Percentiles rank a stretch among this genome's conserved stretches.
Conservation (phyloP, 1,139 yeast species). For the Blastobotrys apis region DNA sequence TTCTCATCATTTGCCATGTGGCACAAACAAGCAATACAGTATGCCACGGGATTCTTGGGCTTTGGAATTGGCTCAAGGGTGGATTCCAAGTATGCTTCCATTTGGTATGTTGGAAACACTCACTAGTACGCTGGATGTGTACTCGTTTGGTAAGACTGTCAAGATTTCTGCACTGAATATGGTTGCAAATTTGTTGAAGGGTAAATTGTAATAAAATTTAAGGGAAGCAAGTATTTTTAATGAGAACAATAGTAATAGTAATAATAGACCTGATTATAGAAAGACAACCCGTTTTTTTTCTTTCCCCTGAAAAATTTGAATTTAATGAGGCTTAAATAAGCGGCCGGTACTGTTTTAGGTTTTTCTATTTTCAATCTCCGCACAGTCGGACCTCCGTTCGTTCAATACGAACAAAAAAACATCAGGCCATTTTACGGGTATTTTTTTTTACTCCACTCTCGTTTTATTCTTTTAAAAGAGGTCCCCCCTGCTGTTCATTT, state of each 20-base stretch:
- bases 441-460: background rate
- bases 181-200: slow-evolving; percentile 59
- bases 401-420: too few species aligned
- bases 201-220: slow-evolving; percentile 69
- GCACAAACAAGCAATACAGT: slow-evolving; percentile 73
- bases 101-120: slow-evolving; percentile 84
- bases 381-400: too few species aligned
- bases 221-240: too few species aligned
- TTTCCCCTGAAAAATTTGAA: background rate
- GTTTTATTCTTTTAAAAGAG: background rate
- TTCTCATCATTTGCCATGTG: slow-evolving; percentile 71
- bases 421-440: background rate
- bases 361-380: too few species aligned
- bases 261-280: too few species aligned
- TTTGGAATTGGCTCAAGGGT: slow-evolving; percentile 94
- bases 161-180: slow-evolving; percentile 75
- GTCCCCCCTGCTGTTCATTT: too few species aligned
- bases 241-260: too few species aligned
- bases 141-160: slow-evolving; percentile 63
- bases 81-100: slow-evolving; percentile 97
- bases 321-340: too few species aligned
- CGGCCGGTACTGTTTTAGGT: too few species aligned
- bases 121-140: slow-evolving; percentile 74
- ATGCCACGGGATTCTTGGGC: slow-evolving; percentile 78
- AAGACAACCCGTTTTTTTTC: background rate